Evolutionary conservation across 2,329 filamentous ascomycete genomes (phyloP), one percentile per base, ranked within the genome.

Genomic region (Dactylellina drechsleri): DNA sequence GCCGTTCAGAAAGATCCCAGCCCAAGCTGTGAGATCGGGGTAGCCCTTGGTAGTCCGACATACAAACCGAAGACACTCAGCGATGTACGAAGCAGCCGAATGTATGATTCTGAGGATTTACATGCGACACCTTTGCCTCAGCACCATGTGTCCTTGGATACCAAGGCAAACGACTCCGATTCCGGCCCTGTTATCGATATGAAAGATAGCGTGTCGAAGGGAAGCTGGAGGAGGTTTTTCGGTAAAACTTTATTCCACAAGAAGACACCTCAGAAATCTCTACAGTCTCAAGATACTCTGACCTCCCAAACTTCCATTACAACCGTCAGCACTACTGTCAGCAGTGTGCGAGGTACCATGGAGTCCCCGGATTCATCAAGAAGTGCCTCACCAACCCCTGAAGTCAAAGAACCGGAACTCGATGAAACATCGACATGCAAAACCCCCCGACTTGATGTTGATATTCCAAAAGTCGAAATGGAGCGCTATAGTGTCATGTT

Each of bases 401-500:
- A 64, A 41, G 6, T n/a, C 10, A 20, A 47, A 10, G 64, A 65
- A 12, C n/a, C 52, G 5, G 64, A 75, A 16, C 13, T 47, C 1
- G 56, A 62, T 12, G 41, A 64, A 28, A 6, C 13, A 2, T 5
- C 13, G 1, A 18, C 3, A 16, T 47, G 66, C 3, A 64, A 72
- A 54, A 57, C 56, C 1, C 72, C 66, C 13, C 8, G 70, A 20
- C 83, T 97, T 18, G 86, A 93, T 78, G 86, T 97, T 15, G 88
- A 93, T 61, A 95, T 97, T 68, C 93, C 94, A 0, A 87, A 87
- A 58, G 86, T 91, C 66, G 88, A 90, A 76, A 85, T 98, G 85
- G 94, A 97, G 81, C 86, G 94, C 57, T 98, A 97, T 79, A 97
- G 93, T 78, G 87, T 97, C 77, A 97, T 97, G 93, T 97, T 98